These are phyloP conservation scores for Arxiozyma telluris DNA, from an alignment of 1,139 yeast genomes.

Conservation along the genomic window DNA sequence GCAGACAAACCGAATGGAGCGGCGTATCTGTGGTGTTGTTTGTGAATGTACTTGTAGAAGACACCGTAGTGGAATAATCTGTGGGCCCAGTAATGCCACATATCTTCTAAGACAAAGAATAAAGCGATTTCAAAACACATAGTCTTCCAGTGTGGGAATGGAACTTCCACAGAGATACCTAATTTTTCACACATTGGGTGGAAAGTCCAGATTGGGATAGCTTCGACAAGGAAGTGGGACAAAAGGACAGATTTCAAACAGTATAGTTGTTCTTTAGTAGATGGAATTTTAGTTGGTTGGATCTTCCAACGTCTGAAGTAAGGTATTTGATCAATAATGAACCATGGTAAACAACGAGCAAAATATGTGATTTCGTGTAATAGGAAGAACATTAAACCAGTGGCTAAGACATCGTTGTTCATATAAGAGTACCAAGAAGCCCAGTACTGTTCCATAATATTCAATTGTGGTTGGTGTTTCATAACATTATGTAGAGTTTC, in stretches of 20 bases:
- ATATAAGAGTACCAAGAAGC: conserved; percentile 68
- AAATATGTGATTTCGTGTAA: conserved; percentile 77
- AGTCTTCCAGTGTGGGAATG: conserved; percentile 60
- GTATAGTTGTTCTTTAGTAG: conserved; percentile 79
- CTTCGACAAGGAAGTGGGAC: conserved; percentile 85
- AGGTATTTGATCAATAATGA: conserved; percentile 64
- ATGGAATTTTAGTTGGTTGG: conserved; percentile 71
- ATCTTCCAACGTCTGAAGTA: conserved; percentile 71
- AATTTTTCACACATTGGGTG: conserved; percentile 76
- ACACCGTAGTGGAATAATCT: conserved; percentile 77
- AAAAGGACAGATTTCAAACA: conserved; percentile 76
- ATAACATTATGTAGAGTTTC: conserved; percentile 33
- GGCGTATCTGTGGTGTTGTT: conserved; percentile 93
- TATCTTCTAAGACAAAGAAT: conserved; percentile 79
- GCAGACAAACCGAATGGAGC: conserved; percentile 97
- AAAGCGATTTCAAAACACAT: conserved; percentile 57
- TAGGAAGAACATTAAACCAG: conserved; percentile 66
- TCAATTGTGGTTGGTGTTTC: conserved; percentile 35
- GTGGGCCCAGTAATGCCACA: conserved; percentile 96
- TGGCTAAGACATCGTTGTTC: conserved; percentile 70
- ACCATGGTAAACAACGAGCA: conserved; percentile 81
- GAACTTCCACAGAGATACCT: conserved; percentile 69
- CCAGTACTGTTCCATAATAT: conserved; percentile 57
- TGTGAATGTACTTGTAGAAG: conserved; percentile 84
- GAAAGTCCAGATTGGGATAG: conserved; percentile 91